Percentiles rank a stretch among this genome's conserved stretches.
phyloP scores from a whole-genome alignment of 257 asterid species.

The Nicotiana tabacum region DNA sequence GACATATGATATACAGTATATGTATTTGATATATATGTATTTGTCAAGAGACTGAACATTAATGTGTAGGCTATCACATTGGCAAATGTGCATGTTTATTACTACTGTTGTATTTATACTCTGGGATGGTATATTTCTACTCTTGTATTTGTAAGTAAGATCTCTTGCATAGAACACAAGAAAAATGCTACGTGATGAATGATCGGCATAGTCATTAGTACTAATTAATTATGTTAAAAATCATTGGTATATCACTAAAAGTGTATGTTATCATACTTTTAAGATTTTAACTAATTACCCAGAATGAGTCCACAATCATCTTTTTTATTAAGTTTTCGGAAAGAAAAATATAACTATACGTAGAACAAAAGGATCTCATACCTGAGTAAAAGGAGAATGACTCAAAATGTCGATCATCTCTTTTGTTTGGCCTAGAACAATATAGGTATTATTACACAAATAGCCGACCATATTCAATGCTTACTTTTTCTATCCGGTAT shows the following conservation, averaged over 20 bases:
- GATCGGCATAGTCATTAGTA: too few relatives aligned
- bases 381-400: background rate
- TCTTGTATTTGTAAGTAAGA: background rate
- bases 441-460: too few relatives aligned
- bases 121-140: background rate
- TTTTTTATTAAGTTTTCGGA: background rate
- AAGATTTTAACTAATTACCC: background rate
- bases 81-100: background rate
- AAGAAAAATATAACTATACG: background rate
- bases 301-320: background rate
- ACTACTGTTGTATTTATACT: background rate
- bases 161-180: background rate
- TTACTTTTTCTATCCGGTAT: too few relatives aligned
- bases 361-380: background rate
- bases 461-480: too few relatives aligned
- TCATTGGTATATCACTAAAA: too few relatives aligned
- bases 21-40: too few relatives aligned
- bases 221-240: background rate
- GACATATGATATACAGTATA: conserved; percentile 16
- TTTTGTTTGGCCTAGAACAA: too few relatives aligned
- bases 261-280: background rate
- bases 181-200: background rate
- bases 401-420: too few relatives aligned
- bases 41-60: background rate
- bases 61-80: background rate